These are phyloP conservation scores for Trichosporon ovoides DNA, from an alignment of 1,284 basidiomycete species.

Conservation along the genomic window DNA sequence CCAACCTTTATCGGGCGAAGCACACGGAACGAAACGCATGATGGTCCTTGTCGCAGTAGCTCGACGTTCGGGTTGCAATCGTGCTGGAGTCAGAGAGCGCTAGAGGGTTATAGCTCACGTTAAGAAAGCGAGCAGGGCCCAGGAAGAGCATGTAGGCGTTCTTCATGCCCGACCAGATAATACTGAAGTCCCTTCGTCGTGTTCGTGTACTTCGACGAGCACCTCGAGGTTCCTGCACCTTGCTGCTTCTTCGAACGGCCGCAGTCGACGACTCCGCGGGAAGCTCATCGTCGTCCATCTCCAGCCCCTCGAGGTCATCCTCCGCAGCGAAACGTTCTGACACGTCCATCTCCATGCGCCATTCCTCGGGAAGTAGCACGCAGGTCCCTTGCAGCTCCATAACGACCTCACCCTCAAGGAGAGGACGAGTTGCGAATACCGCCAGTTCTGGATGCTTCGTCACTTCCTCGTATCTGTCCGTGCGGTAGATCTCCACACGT, in stretches of 20 bases:
- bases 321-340: constrained; percentile 1
- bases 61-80: constrained; percentile 48
- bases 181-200: constrained; percentile 44
- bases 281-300: constrained; percentile 6
- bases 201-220: constrained; percentile 32
- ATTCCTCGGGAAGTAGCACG: constrained; percentile 39
- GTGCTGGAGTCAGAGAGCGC: constrained; percentile 28
- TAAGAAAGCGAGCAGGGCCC: constrained; percentile 48
- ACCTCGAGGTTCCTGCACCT: not conserved
- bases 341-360: constrained; percentile 36
- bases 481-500: constrained; percentile 43
- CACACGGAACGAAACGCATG: constrained; percentile 42
- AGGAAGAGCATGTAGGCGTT: constrained; percentile 45
- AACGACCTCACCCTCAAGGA: constrained; percentile 30
- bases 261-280: not conserved
- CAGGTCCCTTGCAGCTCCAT: constrained; percentile 41
- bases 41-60: constrained; percentile 36
- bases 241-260: constrained; percentile 11
- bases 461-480: constrained; percentile 38
- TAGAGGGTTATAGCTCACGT: constrained; percentile 29
- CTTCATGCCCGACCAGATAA: constrained; percentile 42
- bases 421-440: constrained; percentile 38
- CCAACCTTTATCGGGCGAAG: constrained; percentile 36
- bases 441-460: constrained; percentile 44
- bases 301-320: constrained; percentile 8